Evolutionary conservation across 208 protist genomes (phyloP).

Genomic region (Acanthamoeba royreba): DNA sequence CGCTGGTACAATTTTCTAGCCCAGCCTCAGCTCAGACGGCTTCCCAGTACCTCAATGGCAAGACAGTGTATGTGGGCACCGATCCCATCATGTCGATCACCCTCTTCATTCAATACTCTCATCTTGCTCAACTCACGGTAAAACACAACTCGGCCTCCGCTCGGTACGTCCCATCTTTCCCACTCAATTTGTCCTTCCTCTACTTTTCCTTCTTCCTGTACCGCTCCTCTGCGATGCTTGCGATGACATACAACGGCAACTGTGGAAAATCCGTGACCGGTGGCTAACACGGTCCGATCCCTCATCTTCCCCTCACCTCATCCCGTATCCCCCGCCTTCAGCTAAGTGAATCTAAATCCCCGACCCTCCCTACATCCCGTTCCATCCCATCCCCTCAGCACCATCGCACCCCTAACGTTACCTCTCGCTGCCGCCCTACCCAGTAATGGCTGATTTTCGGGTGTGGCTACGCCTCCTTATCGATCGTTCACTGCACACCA

Average conservation of each 20-base stretch:
- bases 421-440: too few relatives aligned
- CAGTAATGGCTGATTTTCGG: too few relatives aligned
- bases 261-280: too few relatives aligned
- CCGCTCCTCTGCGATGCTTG: too few relatives aligned
- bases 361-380: too few relatives aligned
- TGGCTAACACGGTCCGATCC: too few relatives aligned
- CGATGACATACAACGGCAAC: background rate
- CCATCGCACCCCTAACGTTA: too few relatives aligned
- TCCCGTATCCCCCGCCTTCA: too few relatives aligned
- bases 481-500: too few relatives aligned
- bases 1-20: background rate
- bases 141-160: conserved; percentile 23
- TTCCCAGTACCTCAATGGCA: background rate
- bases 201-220: background rate
- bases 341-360: too few relatives aligned
- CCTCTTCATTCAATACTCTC: conserved; percentile 36
- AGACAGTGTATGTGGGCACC: conserved; percentile 11
- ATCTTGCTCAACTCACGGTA: background rate
- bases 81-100: conserved; percentile 28
- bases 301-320: background rate
- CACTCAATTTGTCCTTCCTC: background rate
- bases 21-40: background rate
- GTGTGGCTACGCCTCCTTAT: too few relatives aligned
- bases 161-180: background rate
- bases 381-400: too few relatives aligned